These are phyloP conservation scores for Macrocybe gigantea DNA, from an alignment of 768 basidiomycete genomes.

Conservation along the genomic window DNA sequence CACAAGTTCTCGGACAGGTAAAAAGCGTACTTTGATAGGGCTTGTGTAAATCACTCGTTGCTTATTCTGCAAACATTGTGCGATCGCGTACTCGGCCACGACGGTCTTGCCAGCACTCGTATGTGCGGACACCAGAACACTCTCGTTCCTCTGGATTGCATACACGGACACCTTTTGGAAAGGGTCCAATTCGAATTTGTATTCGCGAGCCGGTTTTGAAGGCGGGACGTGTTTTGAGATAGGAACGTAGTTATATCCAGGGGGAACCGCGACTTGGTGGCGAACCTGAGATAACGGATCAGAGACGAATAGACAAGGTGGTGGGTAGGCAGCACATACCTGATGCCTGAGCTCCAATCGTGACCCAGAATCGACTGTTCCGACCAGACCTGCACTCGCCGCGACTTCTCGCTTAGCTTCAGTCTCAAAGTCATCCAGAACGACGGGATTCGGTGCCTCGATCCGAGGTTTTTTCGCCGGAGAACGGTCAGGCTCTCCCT, in stretches of 20 bases:
- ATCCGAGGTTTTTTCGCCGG: constrained; percentile 53
- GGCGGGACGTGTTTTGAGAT: constrained; percentile 91
- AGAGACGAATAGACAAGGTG: background rate
- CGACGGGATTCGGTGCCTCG: constrained; percentile 64
- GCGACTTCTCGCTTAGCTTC: constrained; percentile 91
- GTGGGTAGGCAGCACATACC: constrained; percentile 30
- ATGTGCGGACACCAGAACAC: constrained; percentile 96
- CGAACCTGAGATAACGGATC: constrained; percentile 55
- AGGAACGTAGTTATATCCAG: constrained; percentile 84
- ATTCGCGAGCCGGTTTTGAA: constrained; percentile 83
- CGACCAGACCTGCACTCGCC: constrained; percentile 82
- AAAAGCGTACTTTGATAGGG: constrained; percentile 86
- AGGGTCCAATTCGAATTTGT: constrained; percentile 95
- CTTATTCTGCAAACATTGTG: constrained; percentile 88
- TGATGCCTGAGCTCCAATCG: constrained; percentile 79
- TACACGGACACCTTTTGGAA: constrained; percentile 94
- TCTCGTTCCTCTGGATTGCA: constrained; percentile 96
- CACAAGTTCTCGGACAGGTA: constrained; percentile 3
- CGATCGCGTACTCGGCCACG: constrained; percentile 99
- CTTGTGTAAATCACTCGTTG: constrained; percentile 98
- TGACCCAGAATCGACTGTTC: constrained; percentile 58
- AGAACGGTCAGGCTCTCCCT: constrained; percentile 32
- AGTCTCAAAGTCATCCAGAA: constrained; percentile 92
- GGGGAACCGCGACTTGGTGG: constrained; percentile 94
- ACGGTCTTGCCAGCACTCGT: constrained; percentile 99